phyloP scores from a whole-genome alignment of 2,329 filamentous ascomycete genomes.

The Fusarium globosum region DNA sequence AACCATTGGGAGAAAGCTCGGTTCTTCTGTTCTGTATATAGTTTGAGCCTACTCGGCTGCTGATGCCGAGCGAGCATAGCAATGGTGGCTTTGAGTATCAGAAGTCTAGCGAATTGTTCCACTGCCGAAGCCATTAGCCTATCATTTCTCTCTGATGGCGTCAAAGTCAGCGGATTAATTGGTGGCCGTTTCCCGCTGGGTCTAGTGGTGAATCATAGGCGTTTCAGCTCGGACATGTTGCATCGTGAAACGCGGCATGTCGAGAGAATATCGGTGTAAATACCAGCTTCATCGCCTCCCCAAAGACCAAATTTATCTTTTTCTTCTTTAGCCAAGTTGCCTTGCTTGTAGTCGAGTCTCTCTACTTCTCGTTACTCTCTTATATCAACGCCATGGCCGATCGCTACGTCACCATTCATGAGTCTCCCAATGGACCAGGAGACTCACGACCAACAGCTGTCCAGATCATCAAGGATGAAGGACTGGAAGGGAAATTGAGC shows the following conservation, averaged over 20 bases:
- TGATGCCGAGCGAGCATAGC: neutral
- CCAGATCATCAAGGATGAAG: constrained; percentile 8
- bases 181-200: neutral
- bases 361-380: rapidly evolving
- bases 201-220: neutral
- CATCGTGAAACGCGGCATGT: neutral
- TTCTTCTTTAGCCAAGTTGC: neutral
- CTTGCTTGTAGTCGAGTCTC: rapidly evolving
- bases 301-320: no score
- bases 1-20: rapidly evolving
- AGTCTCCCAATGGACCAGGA: neutral
- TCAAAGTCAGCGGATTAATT: neutral
- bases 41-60: neutral
- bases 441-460: neutral
- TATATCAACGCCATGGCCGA: neutral
- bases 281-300: neutral
- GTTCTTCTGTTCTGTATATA: neutral
- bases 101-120: neutral
- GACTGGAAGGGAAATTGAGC: neutral
- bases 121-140: neutral
- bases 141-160: neutral
- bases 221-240: neutral
- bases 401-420: constrained; percentile 7
- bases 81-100: neutral
- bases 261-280: neutral